These are phyloP conservation scores for Sordaria brevicollis DNA, from an alignment of 495 filamentous ascomycete genomes.

Conservation along the genomic window DNA sequence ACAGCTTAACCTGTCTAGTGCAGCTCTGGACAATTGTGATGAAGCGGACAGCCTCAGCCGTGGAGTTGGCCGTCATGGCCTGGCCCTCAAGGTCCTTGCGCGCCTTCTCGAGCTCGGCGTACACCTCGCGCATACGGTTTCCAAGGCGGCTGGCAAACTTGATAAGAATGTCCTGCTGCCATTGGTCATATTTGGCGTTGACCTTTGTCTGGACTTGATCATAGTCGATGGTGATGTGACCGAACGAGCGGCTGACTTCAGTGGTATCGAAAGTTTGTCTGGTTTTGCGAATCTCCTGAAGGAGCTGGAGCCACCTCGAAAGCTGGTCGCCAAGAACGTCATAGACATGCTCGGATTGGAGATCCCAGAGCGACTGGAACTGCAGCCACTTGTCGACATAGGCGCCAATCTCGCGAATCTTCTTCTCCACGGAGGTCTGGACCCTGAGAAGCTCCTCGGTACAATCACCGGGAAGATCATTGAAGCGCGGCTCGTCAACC, in stretches of 20 bases:
- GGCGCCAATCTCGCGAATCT: slow-evolving; percentile 58
- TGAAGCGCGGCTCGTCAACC: slow-evolving; percentile 63
- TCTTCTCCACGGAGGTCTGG: slow-evolving; percentile 69
- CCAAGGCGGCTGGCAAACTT: slow-evolving; percentile 87
- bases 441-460: slow-evolving; percentile 65
- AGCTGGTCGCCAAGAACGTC: slow-evolving; percentile 84
- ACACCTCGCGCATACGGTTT: slow-evolving; percentile 80
- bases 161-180: slow-evolving; percentile 91
- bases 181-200: slow-evolving; percentile 98
- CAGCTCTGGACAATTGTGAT: slow-evolving; percentile 96
- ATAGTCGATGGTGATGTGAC: slow-evolving; percentile 89
- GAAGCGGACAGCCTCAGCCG: slow-evolving; percentile 91
- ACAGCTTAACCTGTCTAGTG: slow-evolving; percentile 81
- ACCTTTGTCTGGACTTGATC: slow-evolving; percentile 97
- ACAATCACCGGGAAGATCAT: slow-evolving; percentile 76
- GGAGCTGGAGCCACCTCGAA: slow-evolving; percentile 81
- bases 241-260: slow-evolving; percentile 81
- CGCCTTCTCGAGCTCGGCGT: slow-evolving; percentile 79
- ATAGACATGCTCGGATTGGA: slow-evolving; percentile 91
- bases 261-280: slow-evolving; percentile 93
- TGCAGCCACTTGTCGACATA: slow-evolving; percentile 98
- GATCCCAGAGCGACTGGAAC: slow-evolving; percentile 97
- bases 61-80: slow-evolving; percentile 83
- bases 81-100: slow-evolving; percentile 81
- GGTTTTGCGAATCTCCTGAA: slow-evolving; percentile 90